Evolutionary conservation across 192 early-diverging fungal species (phyloP), one percentile per base, ranked within the genome.

Genomic region (Coemansia sp.): DNA sequence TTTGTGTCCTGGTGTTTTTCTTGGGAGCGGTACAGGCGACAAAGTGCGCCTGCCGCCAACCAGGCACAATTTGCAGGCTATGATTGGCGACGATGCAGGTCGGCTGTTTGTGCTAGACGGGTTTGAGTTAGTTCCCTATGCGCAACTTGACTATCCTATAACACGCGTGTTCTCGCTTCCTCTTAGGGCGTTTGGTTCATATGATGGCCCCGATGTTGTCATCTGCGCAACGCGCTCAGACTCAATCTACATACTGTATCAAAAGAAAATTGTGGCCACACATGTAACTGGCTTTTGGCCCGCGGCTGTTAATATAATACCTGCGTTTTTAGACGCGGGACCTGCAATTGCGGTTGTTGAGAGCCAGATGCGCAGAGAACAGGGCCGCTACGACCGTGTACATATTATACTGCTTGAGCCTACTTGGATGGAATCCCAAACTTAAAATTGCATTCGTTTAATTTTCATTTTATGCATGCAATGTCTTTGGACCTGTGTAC

Each of bases 211-310:
- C 2, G 74, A 81, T 23, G 46, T 76, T 54, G 74, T 81, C 4
- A 53, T 81, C 0, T 81, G 78, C 25, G 57, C 59, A 17, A 81
- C 78, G 7, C 73, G 42, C 52, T 81, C 78, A 9, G 71, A 76
- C 30, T 55, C 61, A 19, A 36, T 81, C 6, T 81, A 75, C 42
- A 42, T 81, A 8, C 58, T 81, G 17, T 64, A 75, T 54, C 55
- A 46, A 21, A 51, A 51, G 23, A 31, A 68, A 22, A 42, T 72
- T 2, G 57, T 80, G 5, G 68, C 69, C 36, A 63, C 54, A n/a
- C 69, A 72, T 54, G 32, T 55, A 11, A 55, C 70, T 25, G 70
- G 55, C 10, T 72, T 69, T 8, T 81, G 78, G 78, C 78, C 73
- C 10, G 51, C 53, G 8, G 63, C 66, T 10, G 61, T 82, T 2